Evolutionary conservation across 2,329 filamentous ascomycete genomes (phyloP).

Genomic region (Fusarium piperis): DNA sequence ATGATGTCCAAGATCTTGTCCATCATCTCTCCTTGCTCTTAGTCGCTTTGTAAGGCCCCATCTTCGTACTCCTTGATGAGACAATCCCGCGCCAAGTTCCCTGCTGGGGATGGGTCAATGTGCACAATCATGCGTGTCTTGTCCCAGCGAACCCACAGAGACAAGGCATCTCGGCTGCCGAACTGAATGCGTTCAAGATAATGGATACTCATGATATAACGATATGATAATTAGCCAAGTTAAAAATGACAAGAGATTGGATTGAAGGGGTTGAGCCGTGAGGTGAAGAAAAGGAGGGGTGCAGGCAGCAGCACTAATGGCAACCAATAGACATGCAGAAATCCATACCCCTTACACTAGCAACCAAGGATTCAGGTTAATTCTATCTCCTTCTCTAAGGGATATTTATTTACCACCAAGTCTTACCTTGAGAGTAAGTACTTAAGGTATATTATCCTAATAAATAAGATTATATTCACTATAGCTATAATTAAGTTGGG

Average conservation of each 20-base stretch:
- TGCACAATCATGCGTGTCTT: not conserved
- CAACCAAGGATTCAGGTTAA: too few relatives aligned
- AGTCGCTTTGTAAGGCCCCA: not conserved
- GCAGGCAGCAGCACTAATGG: not conserved
- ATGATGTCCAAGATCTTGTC: not conserved
- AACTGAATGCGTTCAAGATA: not conserved
- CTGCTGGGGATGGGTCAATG: not conserved
- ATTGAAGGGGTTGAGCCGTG: not conserved
- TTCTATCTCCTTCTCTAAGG: too few relatives aligned
- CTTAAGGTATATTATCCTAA: too few relatives aligned
- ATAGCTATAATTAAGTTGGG: too few relatives aligned
- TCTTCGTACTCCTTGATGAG: not conserved
- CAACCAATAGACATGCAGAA: not conserved
- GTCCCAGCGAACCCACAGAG: not conserved
- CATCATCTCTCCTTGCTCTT: not conserved
- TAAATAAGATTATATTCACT: too few relatives aligned
- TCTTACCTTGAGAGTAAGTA: too few relatives aligned
- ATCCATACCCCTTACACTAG: not conserved
- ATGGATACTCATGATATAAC: not conserved
- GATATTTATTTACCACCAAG: too few relatives aligned
- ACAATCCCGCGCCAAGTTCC: not conserved
- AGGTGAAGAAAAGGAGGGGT: not conserved
- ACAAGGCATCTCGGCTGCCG: not conserved
- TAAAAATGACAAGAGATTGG: not conserved
- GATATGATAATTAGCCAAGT: not conserved